Conservation (phyloP, 2,329 filamentous ascomycete species). For the Cryoendolithus antarcticus region DNA sequence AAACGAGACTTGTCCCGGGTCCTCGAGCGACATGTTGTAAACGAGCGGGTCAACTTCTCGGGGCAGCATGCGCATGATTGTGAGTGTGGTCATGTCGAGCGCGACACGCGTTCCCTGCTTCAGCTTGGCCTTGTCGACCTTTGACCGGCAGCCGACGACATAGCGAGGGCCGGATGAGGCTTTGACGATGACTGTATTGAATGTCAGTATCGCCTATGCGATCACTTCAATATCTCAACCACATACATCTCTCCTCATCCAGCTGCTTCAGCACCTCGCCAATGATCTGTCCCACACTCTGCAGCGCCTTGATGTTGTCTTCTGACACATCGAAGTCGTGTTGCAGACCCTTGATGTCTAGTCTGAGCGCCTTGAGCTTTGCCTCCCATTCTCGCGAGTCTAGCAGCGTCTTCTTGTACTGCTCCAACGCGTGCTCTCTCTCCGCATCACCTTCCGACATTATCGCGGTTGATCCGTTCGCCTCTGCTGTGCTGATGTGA, state of each 20-base stretch:
- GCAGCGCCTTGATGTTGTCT: conserved; percentile 97
- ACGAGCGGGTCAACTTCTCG: conserved; percentile 96
- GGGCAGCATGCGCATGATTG: conserved; percentile 99
- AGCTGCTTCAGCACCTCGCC: conserved; percentile 98
- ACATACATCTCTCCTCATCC: conserved; percentile 93
- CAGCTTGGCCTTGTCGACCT: conserved; percentile 92
- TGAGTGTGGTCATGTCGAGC: conserved; percentile 97
- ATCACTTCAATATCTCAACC: neutral
- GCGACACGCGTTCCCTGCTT: conserved; percentile 98
- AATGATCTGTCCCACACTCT: conserved; percentile 98
- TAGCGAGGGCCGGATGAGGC: conserved; percentile 94
- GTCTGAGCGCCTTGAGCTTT: conserved; percentile 83
- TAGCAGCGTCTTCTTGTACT: conserved; percentile 47
- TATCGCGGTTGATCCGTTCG: too few species aligned
- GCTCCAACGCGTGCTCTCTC: conserved; percentile 38
- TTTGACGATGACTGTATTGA: conserved; percentile 76
- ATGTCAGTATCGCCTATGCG: conserved; percentile 4
- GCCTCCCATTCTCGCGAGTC: conserved; percentile 98
- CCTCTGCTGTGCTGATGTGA: too few species aligned
- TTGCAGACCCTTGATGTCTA: conserved; percentile 92
- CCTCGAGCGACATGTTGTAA: conserved; percentile 99
- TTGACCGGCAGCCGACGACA: conserved; percentile 94
- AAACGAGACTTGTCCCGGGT: conserved; percentile 95
- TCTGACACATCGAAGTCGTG: conserved; percentile 94
- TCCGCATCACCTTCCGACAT: conserved; percentile 20